phyloP scores from a whole-genome alignment of 2,329 filamentous ascomycete genomes.

The Zymoseptoria pseudotritici region DNA sequence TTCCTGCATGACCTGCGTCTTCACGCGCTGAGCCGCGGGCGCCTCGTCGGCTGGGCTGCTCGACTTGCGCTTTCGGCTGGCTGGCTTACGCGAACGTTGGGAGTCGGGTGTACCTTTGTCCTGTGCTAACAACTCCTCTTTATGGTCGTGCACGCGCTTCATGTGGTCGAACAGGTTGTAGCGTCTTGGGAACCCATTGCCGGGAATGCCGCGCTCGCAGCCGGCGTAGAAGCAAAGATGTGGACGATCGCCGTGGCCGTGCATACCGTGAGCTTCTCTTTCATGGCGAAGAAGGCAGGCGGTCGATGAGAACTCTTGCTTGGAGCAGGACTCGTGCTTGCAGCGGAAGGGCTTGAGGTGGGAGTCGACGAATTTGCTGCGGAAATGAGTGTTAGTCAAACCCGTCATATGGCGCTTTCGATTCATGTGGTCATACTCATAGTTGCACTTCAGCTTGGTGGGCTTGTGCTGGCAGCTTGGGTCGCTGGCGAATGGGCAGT shows the following conservation, averaged over 20 bases:
- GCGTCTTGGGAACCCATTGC: constrained; percentile 85
- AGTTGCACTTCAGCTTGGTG: constrained; percentile 97
- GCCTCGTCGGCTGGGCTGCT: constrained; percentile 13
- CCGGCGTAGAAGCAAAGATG: constrained; percentile 82
- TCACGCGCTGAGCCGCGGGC: constrained; percentile 14
- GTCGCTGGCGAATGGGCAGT: constrained; percentile 74
- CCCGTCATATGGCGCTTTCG: constrained; percentile 4
- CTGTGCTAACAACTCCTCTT: constrained; percentile 18
- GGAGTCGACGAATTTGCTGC: constrained; percentile 92
- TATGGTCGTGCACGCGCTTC: constrained; percentile 77
- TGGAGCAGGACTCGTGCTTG: constrained; percentile 76
- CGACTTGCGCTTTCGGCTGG: constrained; percentile 25
- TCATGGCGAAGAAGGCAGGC: constrained; percentile 92
- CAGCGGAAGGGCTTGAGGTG: constrained; percentile 95
- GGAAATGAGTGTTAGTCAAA: constrained; percentile 17
- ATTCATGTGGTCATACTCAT: constrained; percentile 63
- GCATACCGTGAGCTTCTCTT: constrained; percentile 90
- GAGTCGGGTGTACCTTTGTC: constrained; percentile 3
- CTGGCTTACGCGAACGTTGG: constrained; percentile 14
- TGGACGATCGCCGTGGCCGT: constrained; percentile 87
- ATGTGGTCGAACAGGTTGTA: constrained; percentile 98
- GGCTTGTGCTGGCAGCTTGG: constrained; percentile 76
- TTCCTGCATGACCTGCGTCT: constrained; percentile 7
- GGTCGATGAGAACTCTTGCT: constrained; percentile 87
- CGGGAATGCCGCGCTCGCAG: constrained; percentile 73